Base-by-base conservation (phyloP, 306 rosid species). In the Myrica gale region DNA sequence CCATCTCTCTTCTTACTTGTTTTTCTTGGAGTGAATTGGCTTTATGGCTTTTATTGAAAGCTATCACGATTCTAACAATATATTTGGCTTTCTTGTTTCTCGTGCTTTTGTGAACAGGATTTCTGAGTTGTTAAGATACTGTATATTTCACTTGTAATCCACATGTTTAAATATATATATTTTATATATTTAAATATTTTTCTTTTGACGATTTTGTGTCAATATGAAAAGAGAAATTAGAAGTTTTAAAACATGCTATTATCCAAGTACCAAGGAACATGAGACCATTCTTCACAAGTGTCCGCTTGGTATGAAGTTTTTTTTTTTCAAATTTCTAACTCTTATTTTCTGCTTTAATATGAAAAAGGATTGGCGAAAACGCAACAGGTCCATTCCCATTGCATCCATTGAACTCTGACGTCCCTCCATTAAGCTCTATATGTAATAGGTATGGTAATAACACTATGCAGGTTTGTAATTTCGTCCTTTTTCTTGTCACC, bases 1-100 rank as follows among this genome's bases (percentile, higher is more conserved):
- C 43, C 47, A 57, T 45, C 47, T 70, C 2, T 42, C 45, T 65
- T n/a, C 13, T 20, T 68, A 39, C 66, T 17, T 73, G 74, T 53
- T 60, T 42, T 57, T 82, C 58, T 48, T 73, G n/a, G 72, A 68
- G 80, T 84, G 81, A 77, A 74, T 26, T 69, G 65, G 41, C 68
- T 20, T 52, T 11, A 6, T 46, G 39, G 45, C 10, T 68, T 74
- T 61, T 11, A 46, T 67, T 55, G 32, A 26, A 26, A 26, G 32
- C 52, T 13, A 10, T 48, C 15, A 4, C 75, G 56, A 43, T 74
- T 80, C 78, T 75, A 72, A 72, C 50, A 62, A n/a, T 72, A 19
- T 42, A 32, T 56, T 17, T 62, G 77, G 75, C 76, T 42, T 61
- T 76, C 61, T 12, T 55, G 42, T 43, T 56, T 58, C 46, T 58